Evolutionary conservation across 345 rosid species (phyloP), one percentile per base, ranked within the genome.

Genomic region (Rhodomyrtus tomentosa): DNA sequence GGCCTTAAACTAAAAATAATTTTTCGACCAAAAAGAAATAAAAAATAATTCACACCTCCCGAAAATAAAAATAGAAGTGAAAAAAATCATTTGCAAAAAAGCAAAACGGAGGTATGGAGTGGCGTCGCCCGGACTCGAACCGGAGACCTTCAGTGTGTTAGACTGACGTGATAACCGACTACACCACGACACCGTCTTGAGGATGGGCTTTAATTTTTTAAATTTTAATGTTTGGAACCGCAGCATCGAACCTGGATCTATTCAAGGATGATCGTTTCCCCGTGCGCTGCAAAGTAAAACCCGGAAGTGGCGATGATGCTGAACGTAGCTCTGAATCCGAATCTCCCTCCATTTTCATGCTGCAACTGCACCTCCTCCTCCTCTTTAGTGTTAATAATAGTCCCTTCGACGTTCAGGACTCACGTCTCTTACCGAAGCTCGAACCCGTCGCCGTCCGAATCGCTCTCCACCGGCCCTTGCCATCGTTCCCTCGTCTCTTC

Each of bases 81-180:
- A 42, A 80, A 49, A 3, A 2, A 20, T 0, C 5, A 12, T 24
- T 80, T 48, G 82, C 38, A 27, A 80, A 45, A 21, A 36, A 29
- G 40, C 1, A 11, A 49, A 0, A 42, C 15, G 16, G 10, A 15
- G 1, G 4, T 3, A 8, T 2, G 7, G 29, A 12, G 0, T 96
- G 94, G 96, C 96, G 88, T 94, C 96, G 92, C 96, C 98, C 95
- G 95, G 94, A 82, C 84, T 96, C 89, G 96, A 96, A 96, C 94
- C 94, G 94, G 94, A 94, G 97, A 94, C 98, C 96, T 95, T 95
- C 94, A 94, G 94, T 94, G 99, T 94, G 98, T 94, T 94, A 93
- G 95, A 95, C 96, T 94, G 96, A 93, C 95, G 96, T 96, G 96
- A 94, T 95, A 95, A 93, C 98, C 98, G 93, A 96, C 98, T 94